Base-by-base conservation (phyloP, 1,284 basidiomycete species). In the Moesziomyces antarcticus region DNA sequence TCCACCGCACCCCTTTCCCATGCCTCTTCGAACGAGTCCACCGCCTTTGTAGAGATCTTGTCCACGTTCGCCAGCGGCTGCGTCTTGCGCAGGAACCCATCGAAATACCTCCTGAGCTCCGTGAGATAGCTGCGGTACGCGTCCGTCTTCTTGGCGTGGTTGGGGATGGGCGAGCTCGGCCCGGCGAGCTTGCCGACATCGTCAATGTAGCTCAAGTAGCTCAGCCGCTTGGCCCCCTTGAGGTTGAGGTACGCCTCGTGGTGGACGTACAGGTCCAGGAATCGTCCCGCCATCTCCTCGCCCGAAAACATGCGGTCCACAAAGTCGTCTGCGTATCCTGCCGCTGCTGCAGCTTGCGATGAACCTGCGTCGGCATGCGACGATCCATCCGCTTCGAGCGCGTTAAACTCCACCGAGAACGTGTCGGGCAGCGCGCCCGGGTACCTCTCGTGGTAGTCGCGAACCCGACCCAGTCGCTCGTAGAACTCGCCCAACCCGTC, bases 361-460 rank as follows among this genome's bases (percentile, higher is more conserved):
- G 51, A 63, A 18, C 45, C 21, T 13, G 47, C 25, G 45, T 74
- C 57, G 35, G 60, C 57, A 27, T 67, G 57, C 53, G 72, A 70
- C 40, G 56, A 55, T 9, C 40, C 41, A 0, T 48, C 60, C 4
- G 56, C 50, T 50, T 81, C 79, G 30, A 84, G 58, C n/a, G 74
- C 77, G 14, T 58, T 50, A 45, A 82, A 78, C 64, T 84, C 81
- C 50, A 85, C 58, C 9, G 65, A 48, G 50, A 82, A 76, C 42
- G 73, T 71, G 22, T 79, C 77, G 0, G 67, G 74, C 6, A 85
- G 93, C 90, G 75, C 90, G 89, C 83, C 90, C 85, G 93, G 94
- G 88, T 98, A 97, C 87, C 93, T 94, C 85, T 89, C 88, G 88
- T 98, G 92, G 88, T 97, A 94, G 82, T 96, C 94, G 86, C 94